Percentiles rank a stretch among this genome's conserved stretches.
Conservation (phyloP, 2,329 filamentous ascomycete genomes). For the Exophiala sp. region DNA sequence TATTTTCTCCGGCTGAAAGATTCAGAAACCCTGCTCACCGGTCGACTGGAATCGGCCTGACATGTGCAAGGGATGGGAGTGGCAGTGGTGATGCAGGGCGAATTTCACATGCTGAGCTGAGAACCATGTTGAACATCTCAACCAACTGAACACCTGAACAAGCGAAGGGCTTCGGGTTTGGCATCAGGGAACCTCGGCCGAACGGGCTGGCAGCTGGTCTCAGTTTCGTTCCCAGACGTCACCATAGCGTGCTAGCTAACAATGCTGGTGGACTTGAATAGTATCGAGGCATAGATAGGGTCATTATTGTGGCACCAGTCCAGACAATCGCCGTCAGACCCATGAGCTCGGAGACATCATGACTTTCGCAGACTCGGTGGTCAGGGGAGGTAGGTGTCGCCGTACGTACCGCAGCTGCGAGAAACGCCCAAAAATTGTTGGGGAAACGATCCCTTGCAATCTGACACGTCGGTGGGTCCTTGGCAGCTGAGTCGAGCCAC, state of each 20-base stretch:
- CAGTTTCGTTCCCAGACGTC: too few relatives aligned
- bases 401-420: conserved; percentile 12
- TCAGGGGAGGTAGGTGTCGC: too few relatives aligned
- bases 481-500: too few relatives aligned
- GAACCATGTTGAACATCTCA: background rate
- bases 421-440: conserved; percentile 18
- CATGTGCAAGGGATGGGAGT: conserved; percentile 3
- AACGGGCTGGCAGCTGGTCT: conserved; percentile 3
- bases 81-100: background rate
- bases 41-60: background rate
- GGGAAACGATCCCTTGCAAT: too few relatives aligned
- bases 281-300: background rate
- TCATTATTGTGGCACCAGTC: too few relatives aligned
- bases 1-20: background rate
- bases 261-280: too few relatives aligned
- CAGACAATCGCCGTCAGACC: too few relatives aligned
- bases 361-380: too few relatives aligned
- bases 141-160: background rate
- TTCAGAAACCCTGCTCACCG: background rate
- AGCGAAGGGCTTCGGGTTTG: background rate
- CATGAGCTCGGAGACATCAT: too few relatives aligned
- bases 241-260: too few relatives aligned
- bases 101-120: background rate
- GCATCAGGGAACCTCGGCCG: background rate
- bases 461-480: too few relatives aligned